Evolutionary conservation across 148 eudicot genomes (phyloP).

Genomic region (Suaeda aralocaspica): DNA sequence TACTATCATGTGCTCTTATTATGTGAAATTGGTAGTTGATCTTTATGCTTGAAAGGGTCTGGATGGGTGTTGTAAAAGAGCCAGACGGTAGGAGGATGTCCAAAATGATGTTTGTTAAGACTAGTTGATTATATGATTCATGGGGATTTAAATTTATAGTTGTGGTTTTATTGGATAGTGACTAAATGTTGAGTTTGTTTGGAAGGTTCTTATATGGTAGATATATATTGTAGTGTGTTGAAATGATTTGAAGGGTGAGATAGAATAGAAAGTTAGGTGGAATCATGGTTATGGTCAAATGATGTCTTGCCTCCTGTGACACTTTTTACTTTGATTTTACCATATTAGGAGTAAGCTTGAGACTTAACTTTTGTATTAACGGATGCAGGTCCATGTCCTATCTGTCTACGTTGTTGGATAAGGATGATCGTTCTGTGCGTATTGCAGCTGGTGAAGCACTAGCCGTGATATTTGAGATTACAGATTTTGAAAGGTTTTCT

Average conservation of each 20-base stretch:
- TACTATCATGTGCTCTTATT: background rate
- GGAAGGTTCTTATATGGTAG: background rate
- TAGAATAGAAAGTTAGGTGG: background rate
- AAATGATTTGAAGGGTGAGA: background rate
- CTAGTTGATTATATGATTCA: too few species aligned
- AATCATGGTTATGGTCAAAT: background rate
- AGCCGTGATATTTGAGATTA: conserved; percentile 72
- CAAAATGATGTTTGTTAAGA: too few species aligned
- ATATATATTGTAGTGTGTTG: background rate
- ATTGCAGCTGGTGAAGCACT: conserved; percentile 94
- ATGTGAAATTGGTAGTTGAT: background rate
- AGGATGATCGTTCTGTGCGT: conserved; percentile 79
- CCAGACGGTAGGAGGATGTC: too few species aligned
- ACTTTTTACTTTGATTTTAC: background rate
- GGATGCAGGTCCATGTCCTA: conserved; percentile 63
- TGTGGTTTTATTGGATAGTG: background rate
- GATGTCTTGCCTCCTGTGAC: background rate
- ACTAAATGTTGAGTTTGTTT: background rate
- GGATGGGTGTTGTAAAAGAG: too few species aligned
- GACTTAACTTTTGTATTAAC: background rate
- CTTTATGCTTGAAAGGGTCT: too few species aligned
- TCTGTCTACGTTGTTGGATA: conserved; percentile 62
- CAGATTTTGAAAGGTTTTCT: conserved; percentile 55
- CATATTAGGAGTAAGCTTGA: background rate
- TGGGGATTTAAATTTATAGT: background rate